phyloP scores from a whole-genome alignment of 805 yeast species.

The Clavispora carvajalis region DNA sequence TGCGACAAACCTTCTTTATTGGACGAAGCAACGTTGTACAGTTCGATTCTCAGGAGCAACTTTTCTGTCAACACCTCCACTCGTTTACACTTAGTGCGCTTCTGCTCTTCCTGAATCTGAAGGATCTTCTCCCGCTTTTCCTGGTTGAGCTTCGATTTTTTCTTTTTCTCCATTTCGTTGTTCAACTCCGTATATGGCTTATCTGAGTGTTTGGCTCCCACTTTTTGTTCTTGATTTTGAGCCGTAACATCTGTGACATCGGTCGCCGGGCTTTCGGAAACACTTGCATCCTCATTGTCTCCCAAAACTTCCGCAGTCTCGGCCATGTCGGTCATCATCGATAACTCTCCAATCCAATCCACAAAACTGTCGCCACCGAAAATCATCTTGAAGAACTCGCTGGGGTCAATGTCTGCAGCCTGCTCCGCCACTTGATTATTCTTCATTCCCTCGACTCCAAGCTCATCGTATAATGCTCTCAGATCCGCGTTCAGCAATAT shows the following conservation, averaged over 20 bases:
- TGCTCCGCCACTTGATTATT: conserved; percentile 68
- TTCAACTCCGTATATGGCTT: conserved; percentile 10
- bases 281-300: conserved; percentile 34
- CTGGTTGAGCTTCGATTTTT: conserved; percentile 25
- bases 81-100: conserved; percentile 44
- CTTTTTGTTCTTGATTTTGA: not conserved
- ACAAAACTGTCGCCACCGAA: conserved; percentile 80
- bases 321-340: conserved; percentile 70
- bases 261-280: not conserved
- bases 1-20: conserved; percentile 56
- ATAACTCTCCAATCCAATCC: conserved; percentile 84
- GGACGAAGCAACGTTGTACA: conserved; percentile 52
- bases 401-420: conserved; percentile 68
- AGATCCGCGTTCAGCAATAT: conserved; percentile 69
- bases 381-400: conserved; percentile 75
- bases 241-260: conserved; percentile 22
- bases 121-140: conserved; percentile 45
- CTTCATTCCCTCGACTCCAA: conserved; percentile 59
- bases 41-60: conserved; percentile 44
- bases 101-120: conserved; percentile 50
- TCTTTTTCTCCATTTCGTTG: conserved; percentile 23
- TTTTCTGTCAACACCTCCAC: conserved; percentile 46
- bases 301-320: conserved; percentile 48
- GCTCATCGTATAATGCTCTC: conserved; percentile 72
- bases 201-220: not conserved